A percentile compares a stretch with the other conserved stretches of the same genome.
Evolutionary conservation across 345 rosid species (phyloP).

Genomic region (Hibiscus mutabilis): DNA sequence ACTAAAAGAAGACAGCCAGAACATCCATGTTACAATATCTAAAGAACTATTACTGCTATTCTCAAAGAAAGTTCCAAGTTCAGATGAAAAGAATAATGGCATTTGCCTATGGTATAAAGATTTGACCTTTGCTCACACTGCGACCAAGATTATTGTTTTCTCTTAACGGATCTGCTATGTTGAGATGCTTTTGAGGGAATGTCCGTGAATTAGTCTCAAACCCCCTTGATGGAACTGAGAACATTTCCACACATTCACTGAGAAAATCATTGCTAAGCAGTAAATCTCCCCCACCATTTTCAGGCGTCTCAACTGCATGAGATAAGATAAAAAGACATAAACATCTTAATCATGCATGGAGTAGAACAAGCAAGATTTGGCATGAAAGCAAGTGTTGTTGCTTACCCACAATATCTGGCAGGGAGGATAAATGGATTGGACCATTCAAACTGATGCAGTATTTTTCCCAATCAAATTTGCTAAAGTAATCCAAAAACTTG

Average conservation of each 20-base stretch:
- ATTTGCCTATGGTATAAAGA: neutral
- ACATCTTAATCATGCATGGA: conserved; percentile 1
- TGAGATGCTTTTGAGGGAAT: conserved; percentile 67
- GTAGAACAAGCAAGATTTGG: neutral
- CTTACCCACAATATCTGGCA: conserved; percentile 73
- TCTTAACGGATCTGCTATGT: conserved; percentile 77
- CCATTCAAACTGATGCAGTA: conserved; percentile 81
- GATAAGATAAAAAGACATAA: neutral
- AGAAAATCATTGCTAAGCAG: conserved; percentile 62
- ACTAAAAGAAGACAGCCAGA: neutral
- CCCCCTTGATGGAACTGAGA: conserved; percentile 54
- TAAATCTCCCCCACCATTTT: conserved; percentile 46
- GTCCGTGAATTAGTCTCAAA: conserved; percentile 46
- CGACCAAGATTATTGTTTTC: conserved; percentile 91
- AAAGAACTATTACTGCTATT: neutral
- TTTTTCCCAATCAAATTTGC: conserved; percentile 95
- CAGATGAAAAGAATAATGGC: conserved; percentile 1
- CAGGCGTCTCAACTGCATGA: conserved; percentile 47
- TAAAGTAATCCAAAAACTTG: conserved; percentile 84
- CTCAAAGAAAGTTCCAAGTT: neutral
- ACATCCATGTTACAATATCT: neutral
- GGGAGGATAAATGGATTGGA: conserved; percentile 54
- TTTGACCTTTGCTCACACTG: conserved; percentile 87
- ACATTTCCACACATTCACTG: conserved; percentile 48
- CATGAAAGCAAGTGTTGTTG: neutral